Evolutionary conservation across 2,329 filamentous ascomycete species (phyloP), one percentile per base, ranked within the genome.

Genomic region (Mycosphaerelloides madeirae): DNA sequence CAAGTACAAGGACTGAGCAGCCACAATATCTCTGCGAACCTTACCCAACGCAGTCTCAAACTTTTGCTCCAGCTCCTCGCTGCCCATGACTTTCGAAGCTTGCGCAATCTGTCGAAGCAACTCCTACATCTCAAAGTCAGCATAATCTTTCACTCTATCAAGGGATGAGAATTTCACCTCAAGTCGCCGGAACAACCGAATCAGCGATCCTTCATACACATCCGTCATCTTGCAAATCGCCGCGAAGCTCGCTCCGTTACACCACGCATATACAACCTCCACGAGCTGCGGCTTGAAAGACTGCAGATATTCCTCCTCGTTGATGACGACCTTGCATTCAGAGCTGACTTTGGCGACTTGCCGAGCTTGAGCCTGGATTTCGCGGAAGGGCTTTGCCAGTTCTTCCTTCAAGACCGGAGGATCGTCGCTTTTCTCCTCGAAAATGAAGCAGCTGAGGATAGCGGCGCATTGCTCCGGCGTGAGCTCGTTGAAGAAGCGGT

Each of bases 191-290:
- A 98, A 98, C 31, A 96, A 81, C 38, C 93, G 88, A 58, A 98
- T 97, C 49, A 98, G 74, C 46, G 88, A 96, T 48, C 93, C 93
- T 72, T 98, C 93, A 68, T 96, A 98, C 20, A 91, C 87, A 59
- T 96, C 91, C 20, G 93, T 97, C 90, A 98, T 96, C 87, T 95
- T 95, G 71, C 93, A 97, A 51, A 98, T 96, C 57, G 95, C 83
- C 1, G 86, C 81, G 72, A 98, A 98, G 0, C 86, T 82, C 56
- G 85, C 85, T 38, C 91, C 93, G 55, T 93, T 85, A 4, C 88
- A 84, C 93, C 93, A 98, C 5, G 85, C 79, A 61, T 83, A 86
- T 3, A 98, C 90, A 29, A 95, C 93, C 63, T 96, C 91, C 91
- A 98, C 97, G 39, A 98, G 75, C 72, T 97, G 84, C 75, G 83